Evolutionary conservation across 306 rosid genomes (phyloP).

Genomic region (Morella rubra): DNA sequence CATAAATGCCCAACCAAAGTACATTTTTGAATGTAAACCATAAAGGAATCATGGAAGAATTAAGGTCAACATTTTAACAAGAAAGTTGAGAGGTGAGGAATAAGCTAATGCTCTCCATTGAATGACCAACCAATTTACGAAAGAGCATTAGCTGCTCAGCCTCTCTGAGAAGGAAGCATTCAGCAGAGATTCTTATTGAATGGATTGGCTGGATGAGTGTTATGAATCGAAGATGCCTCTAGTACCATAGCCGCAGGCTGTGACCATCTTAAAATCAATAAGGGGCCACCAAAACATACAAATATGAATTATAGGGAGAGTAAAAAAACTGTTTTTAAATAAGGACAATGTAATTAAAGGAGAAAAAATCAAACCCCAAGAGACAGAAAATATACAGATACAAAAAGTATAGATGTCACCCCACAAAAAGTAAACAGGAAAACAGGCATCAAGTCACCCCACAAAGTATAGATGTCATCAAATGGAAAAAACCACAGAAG

Average conservation of each 20-base stretch:
- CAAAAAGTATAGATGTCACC: neutral
- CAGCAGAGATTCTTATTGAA: neutral
- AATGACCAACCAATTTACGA: too few species aligned
- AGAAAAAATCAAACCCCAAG: neutral
- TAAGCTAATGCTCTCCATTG: too few species aligned
- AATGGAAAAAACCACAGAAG: neutral
- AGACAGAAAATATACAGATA: neutral
- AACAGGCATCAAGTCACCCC: neutral
- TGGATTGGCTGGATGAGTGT: neutral
- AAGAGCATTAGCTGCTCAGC: too few species aligned
- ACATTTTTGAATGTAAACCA: neutral
- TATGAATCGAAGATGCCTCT: neutral
- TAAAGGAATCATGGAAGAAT: neutral
- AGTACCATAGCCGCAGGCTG: neutral
- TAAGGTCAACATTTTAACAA: neutral
- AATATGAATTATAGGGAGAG: neutral
- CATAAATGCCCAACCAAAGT: slow-evolving; percentile 12
- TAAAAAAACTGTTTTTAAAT: neutral
- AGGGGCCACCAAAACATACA: neutral
- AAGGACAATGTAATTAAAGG: neutral
- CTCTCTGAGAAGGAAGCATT: neutral
- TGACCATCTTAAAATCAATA: neutral
- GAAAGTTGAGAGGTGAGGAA: neutral
- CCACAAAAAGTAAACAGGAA: neutral
- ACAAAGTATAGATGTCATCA: neutral